Conservation (phyloP, 2,329 filamentous ascomycete species). For the Pseudogymnoascus pannorum region DNA sequence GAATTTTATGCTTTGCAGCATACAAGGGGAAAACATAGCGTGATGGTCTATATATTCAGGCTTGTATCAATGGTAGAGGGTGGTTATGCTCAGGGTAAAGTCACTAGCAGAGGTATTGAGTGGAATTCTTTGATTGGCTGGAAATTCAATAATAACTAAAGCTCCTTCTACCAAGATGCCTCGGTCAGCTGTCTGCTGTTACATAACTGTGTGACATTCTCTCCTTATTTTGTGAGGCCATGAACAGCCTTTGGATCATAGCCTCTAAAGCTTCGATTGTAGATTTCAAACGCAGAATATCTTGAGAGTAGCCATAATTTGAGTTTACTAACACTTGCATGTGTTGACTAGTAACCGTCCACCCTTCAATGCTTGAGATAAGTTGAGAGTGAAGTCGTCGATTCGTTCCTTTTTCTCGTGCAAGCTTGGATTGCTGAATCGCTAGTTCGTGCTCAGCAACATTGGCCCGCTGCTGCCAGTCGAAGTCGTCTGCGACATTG, state of each 20-base stretch:
- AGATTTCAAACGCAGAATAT: constrained; percentile 13
- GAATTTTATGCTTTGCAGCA: neutral
- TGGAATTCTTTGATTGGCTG: neutral
- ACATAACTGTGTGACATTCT: neutral
- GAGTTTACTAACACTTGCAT: neutral
- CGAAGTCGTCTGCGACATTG: constrained; percentile 15
- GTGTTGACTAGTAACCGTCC: constrained; percentile 8
- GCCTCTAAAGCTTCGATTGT: constrained; percentile 17
- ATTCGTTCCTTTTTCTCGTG: constrained; percentile 14
- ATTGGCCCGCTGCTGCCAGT: constrained; percentile 14
- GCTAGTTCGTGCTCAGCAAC: constrained; percentile 13
- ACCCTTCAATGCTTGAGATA: constrained; percentile 13
- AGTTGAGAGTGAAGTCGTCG: constrained; percentile 12
- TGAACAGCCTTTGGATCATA: constrained; percentile 14
- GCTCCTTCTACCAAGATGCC: neutral
- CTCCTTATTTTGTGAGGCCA: neutral
- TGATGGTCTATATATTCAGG: neutral
- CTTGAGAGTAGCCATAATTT: neutral
- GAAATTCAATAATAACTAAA: neutral
- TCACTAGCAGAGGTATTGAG: neutral
- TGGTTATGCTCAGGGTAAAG: neutral
- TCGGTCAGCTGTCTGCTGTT: neutral
- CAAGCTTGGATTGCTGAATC: constrained; percentile 11
- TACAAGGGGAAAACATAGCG: neutral
- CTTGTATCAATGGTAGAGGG: neutral